Evolutionary conservation across 2,329 filamentous ascomycete species (phyloP), one percentile per base, ranked within the genome.

Genomic region (Aspergillus pseudotamarii): DNA sequence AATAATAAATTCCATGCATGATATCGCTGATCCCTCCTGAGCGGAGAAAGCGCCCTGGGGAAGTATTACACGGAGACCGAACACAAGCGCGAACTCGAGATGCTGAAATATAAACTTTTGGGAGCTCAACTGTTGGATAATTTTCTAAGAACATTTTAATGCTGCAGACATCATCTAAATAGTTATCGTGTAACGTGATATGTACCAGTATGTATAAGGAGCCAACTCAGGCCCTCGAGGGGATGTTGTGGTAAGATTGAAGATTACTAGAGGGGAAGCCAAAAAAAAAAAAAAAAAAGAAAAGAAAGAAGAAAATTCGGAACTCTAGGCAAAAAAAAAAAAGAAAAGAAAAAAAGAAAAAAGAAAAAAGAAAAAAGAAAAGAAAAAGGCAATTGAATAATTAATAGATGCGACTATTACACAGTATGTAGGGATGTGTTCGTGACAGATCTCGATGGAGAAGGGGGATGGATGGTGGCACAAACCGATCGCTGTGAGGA

Each of bases 381-480:
- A 32, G 53, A 41, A 54, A 32, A 45, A 50, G 10, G 32, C 26
- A 19, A 36, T 50, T 30, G 46, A 36, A 45, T 32, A 45, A 34
- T 14, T n/a, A 41, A 48, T 48, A 59, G 30, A 60, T 55, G 55
- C 4, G 16, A 46, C 46, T 57, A 45, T 46, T 19, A 26, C 43
- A 46, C 43, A 46, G 43, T 46, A 46, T 45, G 34, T 58, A 48
- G 45, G 51, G 51, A 38, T 55, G 32, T 55, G 32, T 23, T 32
- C 51, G 32, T 58, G 60, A 48, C 60, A 62, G 63, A 64, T 64
- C 63, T 64, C 63, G 63, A 64, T 64, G 63, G 51, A 62, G 60
- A 54, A 57, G 61, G 51, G 34, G 41, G 45, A 57, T 30, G 28
- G 51, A 23, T 54, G 19, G 43, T 23, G 21, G 34, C 26, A 48